These are phyloP conservation scores for Tolypocladium ophioglossoides DNA, from an alignment of 2,329 filamentous ascomycete species.

Conservation along the genomic window DNA sequence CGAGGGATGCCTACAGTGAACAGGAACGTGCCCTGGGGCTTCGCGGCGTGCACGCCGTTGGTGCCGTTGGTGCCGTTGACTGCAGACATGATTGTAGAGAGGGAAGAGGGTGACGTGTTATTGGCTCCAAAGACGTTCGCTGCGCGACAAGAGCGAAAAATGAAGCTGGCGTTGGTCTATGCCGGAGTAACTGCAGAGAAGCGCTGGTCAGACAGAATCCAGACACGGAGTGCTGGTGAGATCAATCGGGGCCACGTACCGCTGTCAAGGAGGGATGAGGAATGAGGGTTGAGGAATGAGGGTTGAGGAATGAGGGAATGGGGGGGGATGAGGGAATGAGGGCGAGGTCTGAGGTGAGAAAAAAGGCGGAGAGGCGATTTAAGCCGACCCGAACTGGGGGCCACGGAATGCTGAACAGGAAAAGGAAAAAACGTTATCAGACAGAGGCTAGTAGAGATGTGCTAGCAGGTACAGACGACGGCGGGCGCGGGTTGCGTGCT, in stretches of 20 bases:
- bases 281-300: not conserved
- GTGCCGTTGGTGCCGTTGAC: constrained; percentile 37
- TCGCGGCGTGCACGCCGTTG: constrained; percentile 24
- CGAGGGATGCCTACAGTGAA: constrained; percentile 53
- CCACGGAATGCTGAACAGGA: not conserved
- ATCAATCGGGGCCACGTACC: not conserved
- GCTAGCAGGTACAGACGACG: not conserved
- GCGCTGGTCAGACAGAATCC: not conserved
- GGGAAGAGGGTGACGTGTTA: constrained; percentile 8
- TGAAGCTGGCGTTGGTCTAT: not conserved
- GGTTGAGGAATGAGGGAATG: not conserved
- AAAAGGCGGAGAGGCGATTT: constrained; percentile 6
- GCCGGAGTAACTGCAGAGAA: not conserved
- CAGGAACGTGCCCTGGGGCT: constrained; percentile 57
- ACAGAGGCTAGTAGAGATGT: fast-evolving
- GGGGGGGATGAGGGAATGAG: constrained; percentile 1
- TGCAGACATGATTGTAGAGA: constrained; percentile 41
- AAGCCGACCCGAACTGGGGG: constrained; percentile 2
- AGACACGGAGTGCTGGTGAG: not conserved
- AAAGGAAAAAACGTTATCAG: not conserved
- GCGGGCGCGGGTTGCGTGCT: too few species aligned
- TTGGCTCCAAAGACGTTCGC: not conserved
- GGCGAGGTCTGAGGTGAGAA: constrained; percentile 1
- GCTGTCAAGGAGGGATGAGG: not conserved
- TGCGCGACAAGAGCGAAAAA: not conserved